These are phyloP conservation scores for Xylaria bambusicola DNA, from an alignment of 495 filamentous ascomycete species.

Conservation along the genomic window DNA sequence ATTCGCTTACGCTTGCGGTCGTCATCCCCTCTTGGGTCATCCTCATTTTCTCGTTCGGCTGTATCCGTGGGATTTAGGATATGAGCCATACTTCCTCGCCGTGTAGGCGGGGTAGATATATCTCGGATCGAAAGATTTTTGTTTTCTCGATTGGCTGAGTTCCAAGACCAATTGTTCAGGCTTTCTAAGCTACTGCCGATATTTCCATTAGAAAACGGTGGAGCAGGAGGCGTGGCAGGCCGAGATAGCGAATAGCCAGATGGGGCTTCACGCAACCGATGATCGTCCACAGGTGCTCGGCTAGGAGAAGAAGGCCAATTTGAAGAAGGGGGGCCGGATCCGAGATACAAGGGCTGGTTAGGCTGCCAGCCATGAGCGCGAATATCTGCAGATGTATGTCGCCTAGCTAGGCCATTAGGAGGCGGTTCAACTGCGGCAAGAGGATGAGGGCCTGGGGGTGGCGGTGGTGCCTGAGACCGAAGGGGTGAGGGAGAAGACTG, in stretches of 20 bases:
- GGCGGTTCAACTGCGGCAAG: slow-evolving; percentile 74
- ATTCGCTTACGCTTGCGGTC: slow-evolving; percentile 83
- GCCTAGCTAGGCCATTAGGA: slow-evolving; percentile 72
- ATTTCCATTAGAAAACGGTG: slow-evolving; percentile 48
- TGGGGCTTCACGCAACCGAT: slow-evolving; percentile 78
- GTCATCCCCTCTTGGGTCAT: slow-evolving; percentile 49
- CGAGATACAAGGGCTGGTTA: slow-evolving; percentile 68
- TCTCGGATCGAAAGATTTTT: slow-evolving; percentile 51
- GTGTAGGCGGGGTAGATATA: slow-evolving; percentile 57
- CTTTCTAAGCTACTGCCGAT: slow-evolving; percentile 43
- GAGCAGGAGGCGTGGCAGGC: slow-evolving; percentile 68
- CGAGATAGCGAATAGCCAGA: slow-evolving; percentile 83
- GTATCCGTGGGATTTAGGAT: slow-evolving; percentile 70
- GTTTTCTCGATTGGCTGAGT: slow-evolving; percentile 44
- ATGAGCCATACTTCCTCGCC: slow-evolving; percentile 62
- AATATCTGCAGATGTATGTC: slow-evolving; percentile 96
- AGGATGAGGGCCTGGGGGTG: slow-evolving; percentile 72
- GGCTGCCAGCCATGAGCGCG: slow-evolving; percentile 85
- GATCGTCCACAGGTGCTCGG: slow-evolving; percentile 66
- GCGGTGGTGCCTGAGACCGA: slow-evolving; percentile 66
- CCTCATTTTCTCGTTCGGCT: slow-evolving; percentile 47
- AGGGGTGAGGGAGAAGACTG: slow-evolving; percentile 74
- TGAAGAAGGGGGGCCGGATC: slow-evolving; percentile 67
- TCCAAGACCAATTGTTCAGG: slow-evolving; percentile 58
- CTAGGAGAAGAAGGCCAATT: slow-evolving; percentile 89